Evolutionary conservation across 768 basidiomycete genomes (phyloP), one percentile per base, ranked within the genome.

Genomic region (Lyophyllum decastes): DNA sequence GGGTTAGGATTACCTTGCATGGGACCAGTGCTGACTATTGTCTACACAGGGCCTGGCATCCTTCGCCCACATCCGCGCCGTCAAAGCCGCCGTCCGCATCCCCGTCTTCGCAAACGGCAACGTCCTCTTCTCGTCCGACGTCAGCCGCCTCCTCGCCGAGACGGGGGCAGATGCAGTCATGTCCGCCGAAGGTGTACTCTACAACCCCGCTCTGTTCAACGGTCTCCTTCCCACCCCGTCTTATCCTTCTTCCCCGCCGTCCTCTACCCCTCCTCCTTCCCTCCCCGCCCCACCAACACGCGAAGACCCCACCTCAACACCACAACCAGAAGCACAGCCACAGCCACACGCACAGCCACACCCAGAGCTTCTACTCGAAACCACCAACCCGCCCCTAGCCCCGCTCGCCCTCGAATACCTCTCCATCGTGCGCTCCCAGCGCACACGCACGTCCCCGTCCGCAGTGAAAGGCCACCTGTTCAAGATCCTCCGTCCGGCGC

Each of bases 101-200:
- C 96, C 95, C 2, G 95, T 99, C 4, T 92, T 99, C 69, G 95
- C 96, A 0, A 99, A 99, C 71, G 97, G 97, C 26, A 98, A 98
- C 70, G 85, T 98, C 58, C 85, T 98, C 12, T 93, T 88, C 70
- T 82, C 89, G 44, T 80, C 85, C n/a, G 95, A 98, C 71, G 83
- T 98, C 47, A 79, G 81, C 50, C 75, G 78, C 11, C 98, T 95
- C 70, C 74, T 99, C 30, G 81, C 82, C 22, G 83, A 84, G 49
- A 99, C 97, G 0, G 93, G 94, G 14, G 89, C 86, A 6, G 94
- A 97, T 66, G 96, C 86, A 0, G 87, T 98, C 57, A 97, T 98
- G 95, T 88, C 86, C 43, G 97, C 95, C 1, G 97, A 97, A 74
- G 95, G 93, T 0, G 88, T 95, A 61, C 77, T 99, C 0, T 97